Evolutionary conservation across 257 asterid species (phyloP), one percentile per base, ranked within the genome.

Genomic region (Scutellaria barbata): DNA sequence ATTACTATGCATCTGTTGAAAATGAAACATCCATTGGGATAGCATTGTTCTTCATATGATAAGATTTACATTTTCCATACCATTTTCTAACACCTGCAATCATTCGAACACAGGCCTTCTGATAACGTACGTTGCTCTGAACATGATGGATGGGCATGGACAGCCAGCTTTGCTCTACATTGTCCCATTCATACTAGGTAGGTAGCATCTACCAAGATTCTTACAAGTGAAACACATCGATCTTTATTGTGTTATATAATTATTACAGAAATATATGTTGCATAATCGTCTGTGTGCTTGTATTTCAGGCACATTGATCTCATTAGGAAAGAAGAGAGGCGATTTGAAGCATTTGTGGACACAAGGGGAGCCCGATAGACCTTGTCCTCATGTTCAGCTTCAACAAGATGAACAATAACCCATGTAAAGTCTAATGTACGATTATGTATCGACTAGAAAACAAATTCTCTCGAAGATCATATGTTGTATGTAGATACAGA

Each of bases 121-220:
- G 54, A 75, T 86, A 8, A 95, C 99, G 18, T 95, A 95, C 37
- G 89, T 92, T 81, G 99, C 97, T 33, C 87, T 95, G 68, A 92
- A 86, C 83, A 70, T 95, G 89, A 95, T 89, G 96, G 97, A 92
- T 54, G 99, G 99, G 61, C 95, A 89, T 56, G 99, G 99, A 53
- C 98, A 95, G 58, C 99, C 99, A 11, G 99, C 98, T 35, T 78
- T 95, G 86, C 99, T 95, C 37, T 95, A 95, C 81, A 95, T 95
- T 46, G 99, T 95, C n/a, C 99, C 99, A 9, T 92, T 88, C 87
- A 95, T 94, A 1, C 79, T 95, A 76, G 97, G 99, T 95, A 77
- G n/a, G 82, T 42, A 12, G 33, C 65, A 53, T 56, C 35, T 30
- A 30, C 35, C 35, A 30, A 72, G 47, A 58, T 25, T 66, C 11